Evolutionary conservation across 2,329 filamentous ascomycete species (phyloP), one percentile per base, ranked within the genome.

Genomic region (Pseudocercospora macadamiae): DNA sequence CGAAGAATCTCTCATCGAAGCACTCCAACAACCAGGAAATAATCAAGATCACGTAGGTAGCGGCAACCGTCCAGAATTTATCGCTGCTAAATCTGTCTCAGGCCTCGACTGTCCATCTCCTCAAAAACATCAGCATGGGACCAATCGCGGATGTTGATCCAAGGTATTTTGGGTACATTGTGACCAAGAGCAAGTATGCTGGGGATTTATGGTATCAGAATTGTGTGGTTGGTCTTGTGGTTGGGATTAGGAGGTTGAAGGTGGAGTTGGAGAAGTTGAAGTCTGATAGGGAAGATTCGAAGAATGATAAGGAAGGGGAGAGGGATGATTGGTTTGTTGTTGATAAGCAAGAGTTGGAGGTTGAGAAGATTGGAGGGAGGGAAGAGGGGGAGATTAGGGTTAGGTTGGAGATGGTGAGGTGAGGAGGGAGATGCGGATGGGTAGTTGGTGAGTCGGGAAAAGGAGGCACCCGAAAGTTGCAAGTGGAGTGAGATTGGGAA

Each of bases 301-400:
- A 7, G 2, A 32, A 28, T 19, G 21, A 23, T 7, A 21, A n/a
- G 7, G 9, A 18, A 5, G 48, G 48, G 19, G 30, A 34, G 28
- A 37, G 30, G 12, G 48, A 51, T 37, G 48, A 51, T 16, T 51
- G 48, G 48, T 51, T 51, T 21, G 28, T 51, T 1, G 48, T 51
- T n/a, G 48, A 36, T 1, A 36, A 21, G 32, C 16, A 51, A 14
- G 48, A 51, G 1, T 6, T 19, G 14, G 19, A 36, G 12, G 28
- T 21, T 10, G 18, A 23, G 30, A 18, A 21, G 9, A 21, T 3
- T 4, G 48, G 14, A 10, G 28, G 28, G 2, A 23, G 18, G 3
- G 48, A 25, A 23, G 48, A 21, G 32, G 48, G 48, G 9, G 48
- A 51, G 26, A 51, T 51, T 8, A 23, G 32, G 18, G 47, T 51